Conservation (phyloP, 345 rosid genomes). For the Psidium guajava region DNA sequence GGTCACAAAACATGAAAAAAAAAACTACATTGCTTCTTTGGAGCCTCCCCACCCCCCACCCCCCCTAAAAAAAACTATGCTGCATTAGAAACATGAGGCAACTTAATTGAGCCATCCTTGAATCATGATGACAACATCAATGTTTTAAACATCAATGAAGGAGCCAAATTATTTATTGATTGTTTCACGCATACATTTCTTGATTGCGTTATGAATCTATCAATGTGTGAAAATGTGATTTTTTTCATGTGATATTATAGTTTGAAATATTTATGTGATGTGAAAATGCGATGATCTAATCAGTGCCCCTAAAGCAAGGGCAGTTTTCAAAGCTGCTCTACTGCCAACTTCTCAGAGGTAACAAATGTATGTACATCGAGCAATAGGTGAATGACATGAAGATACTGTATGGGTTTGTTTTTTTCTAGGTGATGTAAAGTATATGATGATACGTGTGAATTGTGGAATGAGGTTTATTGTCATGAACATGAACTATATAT, state of each 20-base stretch:
- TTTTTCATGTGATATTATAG: neutral
- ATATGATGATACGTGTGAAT: too few species aligned
- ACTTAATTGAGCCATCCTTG: neutral
- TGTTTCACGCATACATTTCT: neutral
- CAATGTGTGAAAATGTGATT: neutral
- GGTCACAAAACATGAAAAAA: neutral
- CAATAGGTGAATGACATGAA: too few species aligned
- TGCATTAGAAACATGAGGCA: neutral
- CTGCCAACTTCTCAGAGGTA: too few species aligned
- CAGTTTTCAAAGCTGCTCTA: neutral
- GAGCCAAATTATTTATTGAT: neutral
- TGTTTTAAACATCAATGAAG: neutral
- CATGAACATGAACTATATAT: too few species aligned
- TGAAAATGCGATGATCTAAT: neutral
- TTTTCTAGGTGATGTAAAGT: too few species aligned
- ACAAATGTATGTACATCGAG: too few species aligned
- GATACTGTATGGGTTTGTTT: too few species aligned
- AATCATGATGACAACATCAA: neutral
- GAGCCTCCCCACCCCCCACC: too few species aligned
- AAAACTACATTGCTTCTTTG: neutral
- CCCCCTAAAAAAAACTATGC: neutral
- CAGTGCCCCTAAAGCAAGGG: neutral
- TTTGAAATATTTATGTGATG: neutral
- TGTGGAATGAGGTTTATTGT: too few species aligned
- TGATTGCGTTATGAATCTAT: neutral